Evolutionary conservation across 1,284 basidiomycete species (phyloP), one percentile per base, ranked within the genome.

Genomic region (Leccinum pallidistipes): DNA sequence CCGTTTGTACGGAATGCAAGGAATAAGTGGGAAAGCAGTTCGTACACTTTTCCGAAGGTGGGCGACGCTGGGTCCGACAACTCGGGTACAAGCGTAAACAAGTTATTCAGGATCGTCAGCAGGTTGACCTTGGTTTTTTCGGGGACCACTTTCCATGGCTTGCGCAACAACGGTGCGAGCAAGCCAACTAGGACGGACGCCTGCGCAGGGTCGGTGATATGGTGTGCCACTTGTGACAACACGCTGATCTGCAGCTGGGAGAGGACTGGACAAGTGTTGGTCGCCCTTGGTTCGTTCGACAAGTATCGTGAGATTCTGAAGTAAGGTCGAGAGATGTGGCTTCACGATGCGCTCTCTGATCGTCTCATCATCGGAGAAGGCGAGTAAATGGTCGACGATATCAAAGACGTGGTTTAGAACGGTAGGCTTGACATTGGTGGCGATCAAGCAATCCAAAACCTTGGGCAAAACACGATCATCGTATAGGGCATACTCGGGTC

Each of bases 51-150:
- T 45, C 65, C 66, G 72, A 86, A 90, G 11, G 83, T 79, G 3
- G 75, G 65, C 12, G 82, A 86, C 6, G 74, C 65, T 1, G 76
- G 68, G 69, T 90, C 83, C 1, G 76, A 69, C 58, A 94, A 81
- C 12, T 89, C 88, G 6, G 86, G 83, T 16, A 94, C 83, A 63
- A 93, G 82, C n/a, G 85, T 81, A 65, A 96, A 83, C 16, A 97
- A 81, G 56, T 84, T 83, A 58, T 83, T 81, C 36, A 97, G 78
- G 65, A 95, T 94, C 65, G 81, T 85, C 55, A 98, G 81, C 56
- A 98, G 78, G 72, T 97, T 88, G 47, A 87, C 81, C 80, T 98
- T 98, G 71, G 90, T 83, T 74, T 90, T 92, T 76, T 99, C 97
- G 0, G 92, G 84, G 0, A 98, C 85, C 8, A 88, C 76, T 69